Base-by-base conservation (phyloP, 2,329 filamentous ascomycete genomes). In the Sphaerulina vaccinii region DNA sequence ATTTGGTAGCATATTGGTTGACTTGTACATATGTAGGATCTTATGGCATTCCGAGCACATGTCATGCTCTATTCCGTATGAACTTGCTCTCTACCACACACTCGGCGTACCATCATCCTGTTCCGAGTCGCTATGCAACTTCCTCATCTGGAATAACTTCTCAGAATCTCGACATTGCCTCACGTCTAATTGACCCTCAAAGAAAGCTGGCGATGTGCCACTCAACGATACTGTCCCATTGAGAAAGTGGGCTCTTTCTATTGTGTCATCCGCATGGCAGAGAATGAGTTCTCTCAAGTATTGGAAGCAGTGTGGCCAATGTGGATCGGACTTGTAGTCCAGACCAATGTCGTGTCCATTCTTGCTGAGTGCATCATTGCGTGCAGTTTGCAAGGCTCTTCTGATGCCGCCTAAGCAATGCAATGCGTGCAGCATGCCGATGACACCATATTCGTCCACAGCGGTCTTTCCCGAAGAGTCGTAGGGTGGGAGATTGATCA, bases 1-100 rank as follows among this genome's bases (percentile, higher is more conserved):
- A 47, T 70, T 5, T 73, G 70, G 70, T 71, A 56, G 36, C 29
- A 18, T 9, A 27, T 49, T 13, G 13, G 16, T 38, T n/a, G 3
- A 32, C 8, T 32, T 13, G 27, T 32, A 32, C 27, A 32, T 29
- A 32, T 32, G 10, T 2, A 32, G 5, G 27, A 11, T 10, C 8
- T 32, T 10, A 13, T 29, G n/a, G 10, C 4, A 9, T 29, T 29
- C 27, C 9, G n/a, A 3, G 27, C 27, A 29, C 27, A 5, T 29
- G 9, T 29, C n/a, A n/a, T n/a, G 10, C 27, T 29, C 24, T 27
- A 10, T 27, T 27, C 10, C 24, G 7, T 11, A 7, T 27, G 7
- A 7, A 7, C 24, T 27, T 27, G 24, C 24, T 27, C 7, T 27
- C 24, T 33, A 46, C 43, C 43, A 46, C 23, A 24, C 21, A 36